Conservation (phyloP, 768 basidiomycete species). For the Daedalea quercina region DNA sequence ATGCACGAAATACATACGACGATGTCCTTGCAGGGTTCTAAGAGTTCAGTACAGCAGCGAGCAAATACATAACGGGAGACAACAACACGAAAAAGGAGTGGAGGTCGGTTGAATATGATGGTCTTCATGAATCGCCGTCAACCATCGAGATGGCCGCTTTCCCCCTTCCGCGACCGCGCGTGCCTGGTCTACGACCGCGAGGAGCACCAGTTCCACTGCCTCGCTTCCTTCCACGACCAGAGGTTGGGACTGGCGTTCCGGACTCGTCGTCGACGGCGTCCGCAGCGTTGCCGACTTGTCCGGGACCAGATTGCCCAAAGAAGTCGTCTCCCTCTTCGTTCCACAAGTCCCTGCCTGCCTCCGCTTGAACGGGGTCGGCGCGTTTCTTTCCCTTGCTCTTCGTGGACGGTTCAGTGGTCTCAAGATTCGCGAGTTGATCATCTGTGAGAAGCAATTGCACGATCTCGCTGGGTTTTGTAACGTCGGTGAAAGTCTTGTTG, state of each 20-base stretch:
- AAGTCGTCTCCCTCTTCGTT: constrained; percentile 85
- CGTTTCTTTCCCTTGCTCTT: constrained; percentile 30
- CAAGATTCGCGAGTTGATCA: constrained; percentile 67
- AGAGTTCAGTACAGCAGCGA: background rate
- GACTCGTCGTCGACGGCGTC: constrained; percentile 23
- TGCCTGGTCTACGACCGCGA: constrained; percentile 27
- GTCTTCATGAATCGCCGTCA: constrained; percentile 1
- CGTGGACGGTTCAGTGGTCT: constrained; percentile 30
- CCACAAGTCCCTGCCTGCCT: constrained; percentile 62
- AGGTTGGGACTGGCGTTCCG: constrained; percentile 17
- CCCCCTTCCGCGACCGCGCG: constrained; percentile 16
- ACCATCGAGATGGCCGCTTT: constrained; percentile 16
- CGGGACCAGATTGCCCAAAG: constrained; percentile 50
- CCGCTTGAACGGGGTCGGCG: constrained; percentile 26
- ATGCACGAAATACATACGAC: background rate
- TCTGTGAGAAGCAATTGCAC: constrained; percentile 92
- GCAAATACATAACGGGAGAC: too few species aligned
- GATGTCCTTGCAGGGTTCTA: background rate
- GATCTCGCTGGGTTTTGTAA: constrained; percentile 93
- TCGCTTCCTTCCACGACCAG: constrained; percentile 10
- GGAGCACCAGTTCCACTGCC: constrained; percentile 15
- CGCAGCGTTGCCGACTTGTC: constrained; percentile 12
- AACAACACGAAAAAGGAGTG: too few species aligned
- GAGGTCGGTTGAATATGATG: too few species aligned
- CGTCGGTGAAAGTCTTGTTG: constrained; percentile 90